Evolutionary conservation across 371 early-diverging fungal species (phyloP), one percentile per base, ranked within the genome.

Genomic region (Capillidium rhysosporum): DNA sequence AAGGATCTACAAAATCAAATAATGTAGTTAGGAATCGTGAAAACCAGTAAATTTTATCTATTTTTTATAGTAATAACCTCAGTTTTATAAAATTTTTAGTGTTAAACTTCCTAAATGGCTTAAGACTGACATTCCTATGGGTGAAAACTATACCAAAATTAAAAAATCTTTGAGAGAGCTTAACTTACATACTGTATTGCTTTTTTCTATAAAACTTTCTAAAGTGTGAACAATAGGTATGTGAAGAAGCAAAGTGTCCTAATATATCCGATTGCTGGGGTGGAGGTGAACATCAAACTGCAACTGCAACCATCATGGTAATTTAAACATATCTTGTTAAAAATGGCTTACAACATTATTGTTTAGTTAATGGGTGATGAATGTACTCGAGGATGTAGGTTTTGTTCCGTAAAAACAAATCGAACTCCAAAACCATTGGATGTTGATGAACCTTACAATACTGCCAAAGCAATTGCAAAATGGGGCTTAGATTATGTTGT

Each of bases 221-320:
- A 24, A 25, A 47, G 10, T 18, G 26, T 12, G 14, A 23, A n/a
- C 12, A 3, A 30, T 51, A 51, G 51, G 87, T 88, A 18, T 90
- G 91, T 65, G 91, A 90, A 63, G 96, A 96, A 61, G 96, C 98
- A 16, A 74, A 84, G 61, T 97, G 98, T 67, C 98, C 98, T 18
- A 97, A 97, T 70, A 86, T 96, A 64, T 85, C 90, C 47, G 93
- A 92, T 62, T 97, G 98, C 69, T 96, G 96, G 98, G 93, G 95
- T 52, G 96, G 94, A 28, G 86, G 92, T 54, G 91, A 94, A 61
- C 81, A 86, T 64, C 77, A 84, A 53, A 94, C 93, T 9, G 94
- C 98, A 1, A 97, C 98, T 0, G 98, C 98, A 0, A 97, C 98
- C 9, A 95, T 97, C 57, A 97, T 95, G 95, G 78, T 77, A 62